These are phyloP conservation scores for Colletotrichum theobromicola DNA, from an alignment of 2,329 filamentous ascomycete genomes.

Conservation along the genomic window DNA sequence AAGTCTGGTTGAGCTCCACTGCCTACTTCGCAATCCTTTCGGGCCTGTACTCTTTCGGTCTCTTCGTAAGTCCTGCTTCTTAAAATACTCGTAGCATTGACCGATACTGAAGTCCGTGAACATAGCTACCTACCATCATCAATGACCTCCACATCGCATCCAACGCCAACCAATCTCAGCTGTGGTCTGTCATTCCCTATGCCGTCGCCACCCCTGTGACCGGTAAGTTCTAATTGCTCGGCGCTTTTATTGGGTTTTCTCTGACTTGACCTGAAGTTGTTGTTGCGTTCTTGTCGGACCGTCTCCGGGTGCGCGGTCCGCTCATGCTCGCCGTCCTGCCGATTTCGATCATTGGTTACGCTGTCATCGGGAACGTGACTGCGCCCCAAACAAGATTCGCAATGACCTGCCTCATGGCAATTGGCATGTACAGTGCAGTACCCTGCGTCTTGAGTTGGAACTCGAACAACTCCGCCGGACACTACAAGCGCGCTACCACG, in stretches of 20 bases:
- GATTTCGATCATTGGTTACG: constrained; percentile 70
- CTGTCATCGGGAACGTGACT: constrained; percentile 61
- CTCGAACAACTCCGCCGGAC: constrained; percentile 70
- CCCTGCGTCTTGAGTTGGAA: constrained; percentile 70
- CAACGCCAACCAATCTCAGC: constrained; percentile 61
- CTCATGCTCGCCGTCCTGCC: constrained; percentile 69
- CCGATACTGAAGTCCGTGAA: background rate
- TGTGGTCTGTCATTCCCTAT: constrained; percentile 70
- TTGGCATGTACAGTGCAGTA: constrained; percentile 67
- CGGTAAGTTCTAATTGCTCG: constrained; percentile 34
- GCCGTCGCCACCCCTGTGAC: constrained; percentile 63
- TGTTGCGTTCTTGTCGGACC: constrained; percentile 64
- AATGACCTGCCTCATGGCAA: constrained; percentile 73
- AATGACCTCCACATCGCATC: constrained; percentile 57
- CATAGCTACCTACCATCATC: constrained; percentile 68
- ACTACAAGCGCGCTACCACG: constrained; percentile 74
- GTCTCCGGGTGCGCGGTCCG: constrained; percentile 61
- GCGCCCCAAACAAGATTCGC: constrained; percentile 61
- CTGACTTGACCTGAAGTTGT: constrained; percentile 37
- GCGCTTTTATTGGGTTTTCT: background rate
- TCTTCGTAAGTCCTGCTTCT: constrained; percentile 55
- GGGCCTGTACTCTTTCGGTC: constrained; percentile 66
- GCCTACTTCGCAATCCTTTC: constrained; percentile 66
- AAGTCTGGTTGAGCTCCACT: constrained; percentile 67
- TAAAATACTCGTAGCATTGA: background rate